These are phyloP conservation scores for Kodamaea derodonti DNA, from an alignment of 1,139 yeast species.

Conservation along the genomic window DNA sequence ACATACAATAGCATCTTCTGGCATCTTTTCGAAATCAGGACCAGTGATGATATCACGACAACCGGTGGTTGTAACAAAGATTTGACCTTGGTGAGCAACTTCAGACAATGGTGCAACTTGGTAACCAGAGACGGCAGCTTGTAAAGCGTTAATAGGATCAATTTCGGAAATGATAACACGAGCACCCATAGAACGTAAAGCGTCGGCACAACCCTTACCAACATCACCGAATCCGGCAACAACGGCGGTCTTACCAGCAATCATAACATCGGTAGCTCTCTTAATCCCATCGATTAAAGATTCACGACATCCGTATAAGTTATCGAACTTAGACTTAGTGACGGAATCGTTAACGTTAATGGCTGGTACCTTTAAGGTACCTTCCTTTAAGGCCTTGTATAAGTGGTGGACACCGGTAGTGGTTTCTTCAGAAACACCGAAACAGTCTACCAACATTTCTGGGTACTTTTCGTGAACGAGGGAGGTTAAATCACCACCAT, in stretches of 20 bases:
- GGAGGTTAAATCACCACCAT: conserved; percentile 98
- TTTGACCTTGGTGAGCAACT: conserved; percentile 91
- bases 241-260: conserved; percentile 98
- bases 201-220: conserved; percentile 99
- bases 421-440: conserved; percentile 98
- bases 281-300: conserved; percentile 98
- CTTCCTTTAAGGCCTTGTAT: conserved; percentile 93
- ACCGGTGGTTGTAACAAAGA: conserved; percentile 99
- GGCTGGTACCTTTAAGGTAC: conserved; percentile 95
- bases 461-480: conserved; percentile 98
- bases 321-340: conserved; percentile 98
- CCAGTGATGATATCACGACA: conserved; percentile 97
- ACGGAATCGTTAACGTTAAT: conserved; percentile 99
- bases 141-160: conserved; percentile 98
- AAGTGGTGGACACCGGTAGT: conserved; percentile 99
- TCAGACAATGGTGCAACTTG: conserved; percentile 96
- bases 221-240: conserved; percentile 99
- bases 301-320: conserved; percentile 99
- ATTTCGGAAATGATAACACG: conserved; percentile 96
- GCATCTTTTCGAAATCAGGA: conserved; percentile 86
- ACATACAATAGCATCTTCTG: conserved; percentile 99
- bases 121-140: conserved; percentile 99
- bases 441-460: conserved; percentile 93
- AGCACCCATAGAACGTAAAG: conserved; percentile 99
- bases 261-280: conserved; percentile 99